Evolutionary conservation across 352 stramenopile genomes (phyloP).

Genomic region (Globisporangium cylindrosporum): DNA sequence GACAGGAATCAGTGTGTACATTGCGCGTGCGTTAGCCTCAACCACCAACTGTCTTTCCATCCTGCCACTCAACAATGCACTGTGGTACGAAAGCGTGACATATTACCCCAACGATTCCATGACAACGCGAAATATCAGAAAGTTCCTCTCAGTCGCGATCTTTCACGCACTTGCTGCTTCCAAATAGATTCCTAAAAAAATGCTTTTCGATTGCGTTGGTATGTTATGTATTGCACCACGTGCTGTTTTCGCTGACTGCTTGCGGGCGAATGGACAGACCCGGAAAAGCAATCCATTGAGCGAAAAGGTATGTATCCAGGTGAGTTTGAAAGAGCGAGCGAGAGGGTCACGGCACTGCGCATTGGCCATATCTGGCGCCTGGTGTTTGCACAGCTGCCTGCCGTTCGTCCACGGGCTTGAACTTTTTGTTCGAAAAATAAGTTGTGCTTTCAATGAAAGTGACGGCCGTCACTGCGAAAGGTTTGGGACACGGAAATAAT

Average conservation of each 20-base stretch:
- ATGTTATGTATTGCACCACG: too few relatives aligned
- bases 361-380: constrained; percentile 9
- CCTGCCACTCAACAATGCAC: neutral
- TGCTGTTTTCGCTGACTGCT: neutral
- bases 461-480: neutral
- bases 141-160: constrained; percentile 14
- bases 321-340: constrained; percentile 1
- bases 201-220: neutral
- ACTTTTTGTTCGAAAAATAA: neutral
- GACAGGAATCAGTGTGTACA: neutral
- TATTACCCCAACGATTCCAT: constrained; percentile 10
- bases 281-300: constrained; percentile 2
- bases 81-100: constrained; percentile 6
- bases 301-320: constrained; percentile 11
- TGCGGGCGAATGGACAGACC: neutral
- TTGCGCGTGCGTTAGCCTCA: neutral
- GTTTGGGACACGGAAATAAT: neutral
- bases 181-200: constrained; percentile 6
- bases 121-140: constrained; percentile 18
- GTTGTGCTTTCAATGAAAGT: neutral
- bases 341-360: neutral
- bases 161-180: constrained; percentile 12
- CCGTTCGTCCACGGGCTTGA: neutral
- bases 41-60: constrained; percentile 9
- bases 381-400: neutral